Percentiles rank a stretch among this genome's conserved stretches.
Evolutionary conservation across 352 stramenopile species (phyloP).

Genomic region (Globisporangium abappressorium): DNA sequence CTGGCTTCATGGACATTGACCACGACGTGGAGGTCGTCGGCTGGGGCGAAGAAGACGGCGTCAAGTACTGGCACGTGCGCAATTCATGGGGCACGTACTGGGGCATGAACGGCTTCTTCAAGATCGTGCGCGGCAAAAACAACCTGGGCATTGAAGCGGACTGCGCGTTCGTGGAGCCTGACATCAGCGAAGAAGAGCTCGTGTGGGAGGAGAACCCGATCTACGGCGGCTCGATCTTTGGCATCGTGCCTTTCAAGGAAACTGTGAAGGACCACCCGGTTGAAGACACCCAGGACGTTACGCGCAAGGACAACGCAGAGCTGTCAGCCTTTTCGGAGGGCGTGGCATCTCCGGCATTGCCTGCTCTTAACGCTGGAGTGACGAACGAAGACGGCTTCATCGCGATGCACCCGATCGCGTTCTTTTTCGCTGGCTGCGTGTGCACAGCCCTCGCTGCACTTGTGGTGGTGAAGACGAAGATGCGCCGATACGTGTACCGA

Average conservation of each 20-base stretch:
- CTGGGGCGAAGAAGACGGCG: slow-evolving; percentile 90
- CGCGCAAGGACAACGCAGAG: slow-evolving; percentile 31
- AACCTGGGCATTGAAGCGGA: slow-evolving; percentile 90
- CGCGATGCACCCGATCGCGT: slow-evolving; percentile 33
- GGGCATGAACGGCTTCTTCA: slow-evolving; percentile 97
- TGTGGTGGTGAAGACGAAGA: slow-evolving; percentile 38
- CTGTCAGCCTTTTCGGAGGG: neutral
- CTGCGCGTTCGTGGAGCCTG: slow-evolving; percentile 86
- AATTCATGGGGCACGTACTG: slow-evolving; percentile 95
- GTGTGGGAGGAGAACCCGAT: slow-evolving; percentile 76
- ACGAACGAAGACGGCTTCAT: slow-evolving; percentile 17
- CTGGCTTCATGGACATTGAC: slow-evolving; percentile 80
- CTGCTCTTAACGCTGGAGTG: slow-evolving; percentile 13
- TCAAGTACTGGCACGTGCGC: slow-evolving; percentile 97
- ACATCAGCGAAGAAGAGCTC: slow-evolving; percentile 77
- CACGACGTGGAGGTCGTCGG: slow-evolving; percentile 86
- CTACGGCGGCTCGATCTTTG: slow-evolving; percentile 78
- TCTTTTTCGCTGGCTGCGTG: slow-evolving; percentile 60
- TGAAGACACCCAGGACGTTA: slow-evolving; percentile 85
- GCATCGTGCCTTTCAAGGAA: slow-evolving; percentile 70
- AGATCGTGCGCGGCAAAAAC: slow-evolving; percentile 91
- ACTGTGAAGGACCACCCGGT: slow-evolving; percentile 84
- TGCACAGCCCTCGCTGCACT: slow-evolving; percentile 45
- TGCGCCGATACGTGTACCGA: slow-evolving; percentile 60
- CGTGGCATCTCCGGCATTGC: neutral